Evolutionary conservation across 2,329 filamentous ascomycete genomes (phyloP).

Genomic region (Monosporascus cannonballus): DNA sequence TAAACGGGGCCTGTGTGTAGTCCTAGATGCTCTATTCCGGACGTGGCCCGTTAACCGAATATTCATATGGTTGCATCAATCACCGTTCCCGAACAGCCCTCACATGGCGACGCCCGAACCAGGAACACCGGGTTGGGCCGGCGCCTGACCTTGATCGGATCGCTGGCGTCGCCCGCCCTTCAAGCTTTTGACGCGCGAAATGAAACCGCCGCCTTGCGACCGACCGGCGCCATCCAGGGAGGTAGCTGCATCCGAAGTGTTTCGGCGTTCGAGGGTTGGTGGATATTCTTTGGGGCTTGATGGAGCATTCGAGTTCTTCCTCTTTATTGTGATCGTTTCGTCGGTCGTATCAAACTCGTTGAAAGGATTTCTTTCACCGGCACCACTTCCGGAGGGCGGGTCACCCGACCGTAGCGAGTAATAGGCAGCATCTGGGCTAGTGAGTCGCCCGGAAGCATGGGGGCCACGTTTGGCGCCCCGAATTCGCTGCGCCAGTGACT

Average conservation of each 20-base stretch:
- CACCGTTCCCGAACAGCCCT: neutral
- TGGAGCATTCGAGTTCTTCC: conserved; percentile 27
- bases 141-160: conserved; percentile 26
- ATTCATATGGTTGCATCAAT: neutral
- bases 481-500: conserved; percentile 88
- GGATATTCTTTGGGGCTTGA: conserved; percentile 48
- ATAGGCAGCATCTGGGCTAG: neutral
- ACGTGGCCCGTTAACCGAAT: no score
- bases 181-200: conserved; percentile 76
- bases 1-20: no score
- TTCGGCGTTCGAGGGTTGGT: conserved; percentile 53
- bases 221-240: conserved; percentile 37
- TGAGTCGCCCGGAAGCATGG: conserved; percentile 39
- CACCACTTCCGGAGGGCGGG: conserved; percentile 25
- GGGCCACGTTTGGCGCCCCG: conserved; percentile 73
- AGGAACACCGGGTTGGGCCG: conserved; percentile 10
- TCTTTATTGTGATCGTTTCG: conserved; percentile 40
- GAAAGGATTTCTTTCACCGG: conserved; percentile 65
- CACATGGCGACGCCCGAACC: conserved; percentile 16
- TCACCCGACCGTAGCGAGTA: conserved; percentile 22
- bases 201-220: conserved; percentile 52
- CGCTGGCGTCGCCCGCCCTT: conserved; percentile 59
- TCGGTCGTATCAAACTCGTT: conserved; percentile 64
- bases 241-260: conserved; percentile 50
- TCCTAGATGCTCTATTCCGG: no score